A percentile compares a stretch with the other conserved stretches of the same genome.
These are phyloP conservation scores for Lithospermum erythrorhizon DNA, from an alignment of 257 asterid species.

Conservation along the genomic window DNA sequence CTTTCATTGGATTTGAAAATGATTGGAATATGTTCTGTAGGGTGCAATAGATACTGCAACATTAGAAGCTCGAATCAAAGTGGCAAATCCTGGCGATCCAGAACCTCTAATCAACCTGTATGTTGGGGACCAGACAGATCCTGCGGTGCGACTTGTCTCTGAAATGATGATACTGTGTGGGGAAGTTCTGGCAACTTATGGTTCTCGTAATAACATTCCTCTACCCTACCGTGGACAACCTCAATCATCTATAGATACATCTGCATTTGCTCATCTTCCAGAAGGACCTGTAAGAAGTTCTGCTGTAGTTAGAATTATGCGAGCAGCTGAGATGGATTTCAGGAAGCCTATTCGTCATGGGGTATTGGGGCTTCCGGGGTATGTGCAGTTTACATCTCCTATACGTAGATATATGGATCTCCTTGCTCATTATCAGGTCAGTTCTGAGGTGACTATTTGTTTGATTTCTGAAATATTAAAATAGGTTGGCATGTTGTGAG, in stretches of 20 bases:
- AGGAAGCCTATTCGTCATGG: constrained; percentile 94
- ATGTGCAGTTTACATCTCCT: constrained; percentile 97
- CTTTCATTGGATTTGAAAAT: constrained; percentile 7
- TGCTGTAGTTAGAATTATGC: constrained; percentile 68
- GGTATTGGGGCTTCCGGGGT: constrained; percentile 86
- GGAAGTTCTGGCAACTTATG: constrained; percentile 85
- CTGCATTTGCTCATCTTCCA: constrained; percentile 84
- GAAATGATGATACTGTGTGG: constrained; percentile 99
- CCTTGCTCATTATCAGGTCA: constrained; percentile 87
- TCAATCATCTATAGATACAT: constrained; percentile 70
- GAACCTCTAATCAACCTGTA: constrained; percentile 82
- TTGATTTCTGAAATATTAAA: not conserved
- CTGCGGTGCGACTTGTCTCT: constrained; percentile 90
- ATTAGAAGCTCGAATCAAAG: constrained; percentile 70
- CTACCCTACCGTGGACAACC: constrained; percentile 95
- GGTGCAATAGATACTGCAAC: constrained; percentile 84
- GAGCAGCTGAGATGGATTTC: constrained; percentile 94
- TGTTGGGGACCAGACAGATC: constrained; percentile 87
- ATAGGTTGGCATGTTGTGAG: not conserved
- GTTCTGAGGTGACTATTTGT: constrained; percentile 3
- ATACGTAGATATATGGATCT: constrained; percentile 95
- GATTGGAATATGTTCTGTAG: constrained; percentile 30
- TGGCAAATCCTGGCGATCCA: constrained; percentile 77
- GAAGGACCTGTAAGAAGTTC: constrained; percentile 95
- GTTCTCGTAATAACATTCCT: constrained; percentile 58